Base-by-base conservation (phyloP, 2,329 filamentous ascomycete genomes). In the Alternaria gaisen region DNA sequence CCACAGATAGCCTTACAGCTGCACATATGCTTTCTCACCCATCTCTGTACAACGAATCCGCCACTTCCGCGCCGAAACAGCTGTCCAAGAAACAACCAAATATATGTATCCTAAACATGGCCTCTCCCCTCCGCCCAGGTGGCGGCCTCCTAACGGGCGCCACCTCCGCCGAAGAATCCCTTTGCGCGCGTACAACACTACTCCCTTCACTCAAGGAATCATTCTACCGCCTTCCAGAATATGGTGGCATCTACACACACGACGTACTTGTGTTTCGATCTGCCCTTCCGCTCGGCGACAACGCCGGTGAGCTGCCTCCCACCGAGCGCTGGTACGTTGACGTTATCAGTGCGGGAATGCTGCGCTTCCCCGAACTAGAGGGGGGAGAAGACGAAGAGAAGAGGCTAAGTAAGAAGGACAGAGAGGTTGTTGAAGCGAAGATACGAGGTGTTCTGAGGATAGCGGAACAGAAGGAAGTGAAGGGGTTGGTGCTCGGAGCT, bases 31-130 rank as follows among this genome's bases (percentile, higher is more conserved):
- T 83, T 34, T 60, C 69, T 6, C 65, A 57, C 44, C 67, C 61
- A 2, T 62, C 61, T 2, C 38, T 41, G 3, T 63, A 65, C 54
- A 5, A 47, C 40, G 18, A 18, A n/a, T 40, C 24, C 43, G 30
- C 38, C 4, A 28, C 16, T 6, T 24, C 14, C 50, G 9, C 30
- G 32, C 12, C 46, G 2, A 61, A 65, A 34, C 20, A 53, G 16
- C 41, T 47, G 5, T 48, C 32, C 3, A 70, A 67, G 22, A 72
- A 75, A 36, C 47, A 72, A 11, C 66, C 70, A 1, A 83, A 83
- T 38, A 80, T 87, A 1, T 85, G 82, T 4, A 79, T 90, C 24
- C 79, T 90, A 3, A 89, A 88, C 72, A 89, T 90, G 87, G 87
- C 87, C 0, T 90, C 87, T 0, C 86, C 87, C 0, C 80, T 88